phyloP scores from a whole-genome alignment of 2,329 filamentous ascomycete species.

The Colletotrichum lindemuthianum region DNA sequence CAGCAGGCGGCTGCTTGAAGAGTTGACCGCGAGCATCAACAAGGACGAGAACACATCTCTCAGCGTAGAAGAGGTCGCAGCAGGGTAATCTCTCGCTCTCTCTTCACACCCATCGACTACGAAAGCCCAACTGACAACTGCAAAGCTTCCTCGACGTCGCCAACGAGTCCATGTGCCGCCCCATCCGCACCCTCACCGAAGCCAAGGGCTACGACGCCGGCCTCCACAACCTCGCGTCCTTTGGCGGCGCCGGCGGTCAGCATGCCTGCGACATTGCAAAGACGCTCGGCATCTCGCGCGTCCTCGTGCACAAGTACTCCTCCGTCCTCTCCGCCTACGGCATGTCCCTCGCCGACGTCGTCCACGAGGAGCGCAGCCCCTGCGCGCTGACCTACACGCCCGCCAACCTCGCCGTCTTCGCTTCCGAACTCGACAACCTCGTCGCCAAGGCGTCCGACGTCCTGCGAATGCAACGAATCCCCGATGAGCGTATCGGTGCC shows the following conservation, averaged over 20 bases:
- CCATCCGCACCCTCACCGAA: constrained; percentile 48
- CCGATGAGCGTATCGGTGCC: constrained; percentile 14
- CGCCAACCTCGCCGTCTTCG: constrained; percentile 34
- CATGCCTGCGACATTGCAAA: constrained; percentile 51
- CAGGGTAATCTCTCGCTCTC: constrained; percentile 53
- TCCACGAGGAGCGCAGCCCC: constrained; percentile 46
- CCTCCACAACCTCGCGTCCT: constrained; percentile 48
- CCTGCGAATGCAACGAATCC: constrained; percentile 43
- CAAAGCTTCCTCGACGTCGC: constrained; percentile 47
- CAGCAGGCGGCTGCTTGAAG: constrained; percentile 51
- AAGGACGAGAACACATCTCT: constrained; percentile 41
- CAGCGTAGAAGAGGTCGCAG: constrained; percentile 51
- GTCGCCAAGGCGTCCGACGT: constrained; percentile 46
- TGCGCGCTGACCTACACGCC: constrained; percentile 40
- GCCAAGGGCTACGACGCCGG: constrained; percentile 48
- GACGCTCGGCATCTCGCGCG: constrained; percentile 47
- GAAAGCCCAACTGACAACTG: neutral
- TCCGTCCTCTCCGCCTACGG: constrained; percentile 51
- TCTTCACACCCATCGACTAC: neutral
- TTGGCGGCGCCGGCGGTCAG: constrained; percentile 51
- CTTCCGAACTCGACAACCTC: constrained; percentile 41
- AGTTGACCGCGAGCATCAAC: constrained; percentile 55
- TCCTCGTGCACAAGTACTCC: constrained; percentile 49
- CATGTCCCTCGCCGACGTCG: constrained; percentile 51
- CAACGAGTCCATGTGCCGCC: constrained; percentile 48